A percentile compares a stretch with the other conserved stretches of the same genome.
Conservation (phyloP, 495 filamentous ascomycete genomes). For the Penicillium roqueforti region DNA sequence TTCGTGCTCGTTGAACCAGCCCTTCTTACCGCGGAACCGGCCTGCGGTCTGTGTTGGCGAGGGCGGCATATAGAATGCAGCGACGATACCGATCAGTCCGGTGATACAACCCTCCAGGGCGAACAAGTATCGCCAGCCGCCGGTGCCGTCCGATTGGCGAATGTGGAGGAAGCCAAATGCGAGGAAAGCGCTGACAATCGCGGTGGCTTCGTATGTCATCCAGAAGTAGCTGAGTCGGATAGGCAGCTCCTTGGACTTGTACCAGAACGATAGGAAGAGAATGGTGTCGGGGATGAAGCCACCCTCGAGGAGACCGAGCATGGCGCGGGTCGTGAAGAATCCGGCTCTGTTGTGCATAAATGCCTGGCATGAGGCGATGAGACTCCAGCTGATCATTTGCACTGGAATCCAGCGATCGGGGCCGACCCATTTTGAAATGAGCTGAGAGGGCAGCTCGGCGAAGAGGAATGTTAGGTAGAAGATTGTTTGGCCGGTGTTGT, state of each 20-base stretch:
- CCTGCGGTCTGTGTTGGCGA: constrained; percentile 68
- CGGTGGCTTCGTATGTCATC: constrained; percentile 61
- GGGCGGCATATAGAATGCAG: constrained; percentile 65
- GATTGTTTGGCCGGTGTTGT: constrained; percentile 73
- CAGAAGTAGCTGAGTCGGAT: constrained; percentile 66
- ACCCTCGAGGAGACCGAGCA: constrained; percentile 73
- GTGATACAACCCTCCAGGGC: constrained; percentile 52
- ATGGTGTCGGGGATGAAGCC: constrained; percentile 59
- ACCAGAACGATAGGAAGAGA: constrained; percentile 75
- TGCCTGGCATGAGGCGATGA: constrained; percentile 66
- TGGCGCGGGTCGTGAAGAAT: constrained; percentile 59
- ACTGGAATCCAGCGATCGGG: constrained; percentile 83
- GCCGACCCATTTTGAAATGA: constrained; percentile 68
- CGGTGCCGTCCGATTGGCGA: constrained; percentile 50
- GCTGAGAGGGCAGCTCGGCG: constrained; percentile 70
- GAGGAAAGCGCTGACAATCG: constrained; percentile 64
- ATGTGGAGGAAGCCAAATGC: constrained; percentile 71
- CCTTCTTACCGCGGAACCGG: constrained; percentile 61
- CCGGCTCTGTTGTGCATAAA: constrained; percentile 56
- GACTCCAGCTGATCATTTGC: constrained; percentile 75
- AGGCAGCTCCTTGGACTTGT: constrained; percentile 64
- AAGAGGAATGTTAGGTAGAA: constrained; percentile 62
- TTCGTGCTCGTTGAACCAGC: constrained; percentile 61
- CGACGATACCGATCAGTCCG: constrained; percentile 57
- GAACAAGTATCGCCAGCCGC: constrained; percentile 74